Base-by-base conservation (phyloP, 2,329 filamentous ascomycete genomes). In the Thielaviopsis populi region DNA sequence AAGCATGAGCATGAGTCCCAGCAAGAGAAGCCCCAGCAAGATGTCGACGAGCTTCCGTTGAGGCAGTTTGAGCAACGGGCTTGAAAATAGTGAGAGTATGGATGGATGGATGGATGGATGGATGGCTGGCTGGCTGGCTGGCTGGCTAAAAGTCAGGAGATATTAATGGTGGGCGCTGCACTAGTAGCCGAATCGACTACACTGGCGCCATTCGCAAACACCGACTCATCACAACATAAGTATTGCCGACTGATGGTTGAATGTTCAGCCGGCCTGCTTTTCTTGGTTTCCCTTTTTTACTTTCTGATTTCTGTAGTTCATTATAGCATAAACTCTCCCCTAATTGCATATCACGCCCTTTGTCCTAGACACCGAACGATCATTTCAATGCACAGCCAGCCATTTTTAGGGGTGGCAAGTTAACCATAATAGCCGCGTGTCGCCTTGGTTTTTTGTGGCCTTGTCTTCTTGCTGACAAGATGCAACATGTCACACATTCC, bases 1-100 rank as follows among this genome's bases (percentile, higher is more conserved):
- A 19, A 66, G 65, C 40, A 58, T 61, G 42, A 66, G 65, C 42
- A 50, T 61, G 42, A 66, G 62, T 42, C 65, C 65, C 19, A 66
- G 65, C 46, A 66, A 66, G 53, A 60, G 65, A 43, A 63, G 61
- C n/a, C 61, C 59, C 5, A 62, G 40, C 8, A 64, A 64, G 46
- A 30, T 64, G 30, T 41, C 30, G 11, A 33, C 27, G 22, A 50
- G 54, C 42, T 64, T 53, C 37, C 56, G 63, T 22, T 64, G 46
- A 60, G 3, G 11, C 22, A 42, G 27, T 8, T 15, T 19, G 2
- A 13, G 24, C 15, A 24, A 8, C 30, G 7, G 53, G n/a, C 15
- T 17, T n/a, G 30, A 56, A n/a, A n/a, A n/a, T n/a, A n/a, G n/a
- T n/a, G n/a, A n/a, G n/a, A n/a, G n/a, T n/a, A 37, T 6, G 33